Evolutionary conservation across 164 flowering plant species (phyloP), one percentile per base, ranked within the genome.

Genomic region (Magnolia sinica): DNA sequence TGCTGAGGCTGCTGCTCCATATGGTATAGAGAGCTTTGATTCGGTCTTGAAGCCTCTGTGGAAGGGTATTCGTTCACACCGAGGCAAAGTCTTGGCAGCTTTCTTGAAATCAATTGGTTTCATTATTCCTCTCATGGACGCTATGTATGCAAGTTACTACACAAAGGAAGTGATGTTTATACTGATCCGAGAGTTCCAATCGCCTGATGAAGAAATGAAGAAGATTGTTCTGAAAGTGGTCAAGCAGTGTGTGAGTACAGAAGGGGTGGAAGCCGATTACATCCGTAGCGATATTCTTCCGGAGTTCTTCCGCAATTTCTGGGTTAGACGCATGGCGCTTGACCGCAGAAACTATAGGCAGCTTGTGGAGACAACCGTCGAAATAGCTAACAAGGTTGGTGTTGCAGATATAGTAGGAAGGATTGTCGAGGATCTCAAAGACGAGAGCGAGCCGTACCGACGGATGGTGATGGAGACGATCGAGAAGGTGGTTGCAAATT

Each of bases 201-300:
- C 99, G 1, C 99, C 99, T 9, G 99, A 96, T 85, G 99, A 96
- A 82, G 99, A 96, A 87, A 96, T 96, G 99, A 96, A 96, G 90
- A 96, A 96, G 74, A 96, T 96, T 84, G 98, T 96, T 65, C 79
- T 94, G 68, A 96, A 96, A 78, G 99, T 96, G 76, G 99, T 94
- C 70, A 96, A 96, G 83, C 98, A 96, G 82, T 94, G 99, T 85
- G 99, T 96, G 76, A 91, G 98, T 73, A 96, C 98, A 0, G 98
- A 96, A 80, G 99, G 98, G 31, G 98, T 96, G 4, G 98, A 94
- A 80, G 87, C 99, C 37, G 98, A 89, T 8, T 96, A 94, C 75
- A 96, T 96, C 45, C 81, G 97, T 7, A 88, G 70, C 80, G 99
- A 96, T 77, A 92, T 96, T 77, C 94, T 96, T 50, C 99, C 98